Base-by-base conservation (phyloP, 2,329 filamentous ascomycete genomes). In the Akanthomyces lecanii region DNA sequence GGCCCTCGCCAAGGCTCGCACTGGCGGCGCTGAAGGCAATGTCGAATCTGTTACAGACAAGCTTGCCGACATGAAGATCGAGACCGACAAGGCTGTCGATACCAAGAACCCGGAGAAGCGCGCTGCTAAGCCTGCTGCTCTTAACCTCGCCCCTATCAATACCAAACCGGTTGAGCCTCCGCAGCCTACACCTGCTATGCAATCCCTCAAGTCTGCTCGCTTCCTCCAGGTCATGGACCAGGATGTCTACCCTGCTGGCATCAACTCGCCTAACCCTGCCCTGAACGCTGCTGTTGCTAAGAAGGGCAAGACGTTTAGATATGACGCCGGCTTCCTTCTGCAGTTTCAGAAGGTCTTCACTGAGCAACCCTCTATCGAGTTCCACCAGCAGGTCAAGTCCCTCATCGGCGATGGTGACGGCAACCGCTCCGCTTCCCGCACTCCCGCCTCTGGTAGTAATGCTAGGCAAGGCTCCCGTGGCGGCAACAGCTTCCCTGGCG, bases 291-390 rank as follows among this genome's bases (percentile, higher is more conserved):
- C 89, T 18, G 89, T 91, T 33, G 82, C 85, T 40, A 91, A 89
- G 76, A 94, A 93, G 79, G 87, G 86, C 65, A 89, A 87, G 75
- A 89, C 87, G 48, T 96, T 96, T 81, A 93, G 96, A 75, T 99
- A 99, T 76, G 92, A 98, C 78, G 91, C 93, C 71, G 89, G 89
- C 70, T 99, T 99, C 82, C 81, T 99, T 78, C 83, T 99, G 36
- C 95, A 99, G 74, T 99, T 99, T 83, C 91, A 97, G 79, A 86
- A 86, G 70, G 92, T 97, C 23, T 99, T 97, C 79, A 96, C 92
- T 66, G 95, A 99, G 81, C 96, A 97, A 79, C 95, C 95, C 16
- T 96, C 92, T 0, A 77, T 93, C 50, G 94, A 98, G 72, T 99
- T 97, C 86, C 90, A 96, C 72, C 83, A 89, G 67, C 93, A 95